Conservation (phyloP, 352 stramenopile species). For the Globisporangium orthogonon region DNA sequence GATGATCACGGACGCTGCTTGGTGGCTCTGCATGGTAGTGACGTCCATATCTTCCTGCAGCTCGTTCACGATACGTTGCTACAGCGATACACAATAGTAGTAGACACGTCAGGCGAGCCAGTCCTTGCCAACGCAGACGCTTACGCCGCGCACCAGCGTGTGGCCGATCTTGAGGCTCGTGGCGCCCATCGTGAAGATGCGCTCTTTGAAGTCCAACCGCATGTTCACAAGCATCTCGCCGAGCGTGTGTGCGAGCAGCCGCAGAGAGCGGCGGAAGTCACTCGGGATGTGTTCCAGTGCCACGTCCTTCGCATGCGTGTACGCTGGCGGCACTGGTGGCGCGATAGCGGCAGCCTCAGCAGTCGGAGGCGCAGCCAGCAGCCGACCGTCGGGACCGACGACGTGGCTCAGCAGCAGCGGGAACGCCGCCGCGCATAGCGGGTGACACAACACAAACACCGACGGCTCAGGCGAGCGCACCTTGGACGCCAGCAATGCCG, state of each 20-base stretch:
- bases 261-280: conserved; percentile 48
- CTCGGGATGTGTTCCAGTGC: conserved; percentile 59
- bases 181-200: conserved; percentile 59
- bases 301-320: conserved; percentile 62
- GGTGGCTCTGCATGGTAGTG: conserved; percentile 26
- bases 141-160: conserved; percentile 30
- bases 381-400: not conserved
- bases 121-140: too few relatives aligned
- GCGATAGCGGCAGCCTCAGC: not conserved
- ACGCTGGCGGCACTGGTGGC: conserved; percentile 13
- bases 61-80: conserved; percentile 56
- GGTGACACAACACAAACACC: conserved; percentile 67
- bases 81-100: not conserved
- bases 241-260: conserved; percentile 58
- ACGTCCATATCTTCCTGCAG: conserved; percentile 37
- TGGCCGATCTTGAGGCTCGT: conserved; percentile 79
- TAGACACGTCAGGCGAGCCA: too few relatives aligned
- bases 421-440: conserved; percentile 59
- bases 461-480: conserved; percentile 35
- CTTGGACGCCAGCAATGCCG: conserved; percentile 43
- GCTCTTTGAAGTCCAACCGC: conserved; percentile 54
- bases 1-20: conserved; percentile 53
- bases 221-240: conserved; percentile 44
- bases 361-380: not conserved
- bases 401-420: conserved; percentile 63